These are phyloP conservation scores for Areca catechu DNA, from an alignment of 176 grass and related monocot genomes.

Conservation along the genomic window DNA sequence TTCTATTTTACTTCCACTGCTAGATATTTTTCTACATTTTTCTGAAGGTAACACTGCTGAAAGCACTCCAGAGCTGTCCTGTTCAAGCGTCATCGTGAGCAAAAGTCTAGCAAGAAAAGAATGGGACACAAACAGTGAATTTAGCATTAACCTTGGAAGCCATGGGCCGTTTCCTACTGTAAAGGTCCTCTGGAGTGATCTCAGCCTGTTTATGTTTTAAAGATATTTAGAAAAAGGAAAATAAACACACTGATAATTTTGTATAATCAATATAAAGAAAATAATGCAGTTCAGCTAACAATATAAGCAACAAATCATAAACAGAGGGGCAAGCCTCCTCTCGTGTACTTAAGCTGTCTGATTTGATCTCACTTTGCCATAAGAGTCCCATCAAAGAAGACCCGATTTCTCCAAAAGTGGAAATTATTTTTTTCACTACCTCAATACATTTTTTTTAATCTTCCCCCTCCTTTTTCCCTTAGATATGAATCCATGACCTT, in stretches of 20 bases:
- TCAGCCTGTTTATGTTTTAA: slow-evolving; percentile 41
- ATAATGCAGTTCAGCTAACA: too few species aligned
- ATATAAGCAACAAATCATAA: too few species aligned
- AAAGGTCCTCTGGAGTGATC: slow-evolving; percentile 87
- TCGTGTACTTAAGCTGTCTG: too few species aligned
- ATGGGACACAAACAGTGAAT: slow-evolving; percentile 10
- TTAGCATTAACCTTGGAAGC: slow-evolving; percentile 48
- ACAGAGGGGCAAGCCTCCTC: too few species aligned
- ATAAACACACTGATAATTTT: background rate
- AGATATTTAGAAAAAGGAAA: background rate
- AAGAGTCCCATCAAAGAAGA: too few species aligned
- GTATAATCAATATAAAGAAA: too few species aligned
- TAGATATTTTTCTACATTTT: slow-evolving; percentile 49
- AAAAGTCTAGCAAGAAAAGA: slow-evolving; percentile 24
- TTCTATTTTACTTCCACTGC: slow-evolving; percentile 37
- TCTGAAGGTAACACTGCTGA: slow-evolving; percentile 40
- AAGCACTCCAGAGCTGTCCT: slow-evolving; percentile 34
- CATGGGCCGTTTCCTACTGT: slow-evolving; percentile 58
- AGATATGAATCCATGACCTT: too few species aligned
- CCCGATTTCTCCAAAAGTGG: too few species aligned
- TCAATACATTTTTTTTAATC: too few species aligned
- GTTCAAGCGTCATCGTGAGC: slow-evolving; percentile 26
- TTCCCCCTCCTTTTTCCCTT: too few species aligned
- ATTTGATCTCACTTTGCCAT: too few species aligned
- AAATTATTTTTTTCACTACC: too few species aligned